Conservation (phyloP, 2,329 filamentous ascomycete genomes). For the Trichoderma endophyticum region DNA sequence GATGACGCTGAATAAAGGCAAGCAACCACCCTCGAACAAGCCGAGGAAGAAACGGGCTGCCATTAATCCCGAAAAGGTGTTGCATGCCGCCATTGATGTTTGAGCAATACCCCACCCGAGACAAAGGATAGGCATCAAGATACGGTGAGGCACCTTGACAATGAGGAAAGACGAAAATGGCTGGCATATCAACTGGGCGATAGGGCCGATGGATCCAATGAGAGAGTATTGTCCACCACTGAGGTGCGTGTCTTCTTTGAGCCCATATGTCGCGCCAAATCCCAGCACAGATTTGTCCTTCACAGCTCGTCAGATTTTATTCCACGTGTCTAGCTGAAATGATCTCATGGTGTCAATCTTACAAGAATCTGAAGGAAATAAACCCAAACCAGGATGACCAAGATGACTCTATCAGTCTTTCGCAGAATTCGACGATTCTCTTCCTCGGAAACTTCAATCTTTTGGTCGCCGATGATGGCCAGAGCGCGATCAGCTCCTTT, state of each 20-base stretch:
- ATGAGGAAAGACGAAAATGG: conserved; percentile 59
- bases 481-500: conserved; percentile 5
- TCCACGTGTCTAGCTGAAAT: neutral
- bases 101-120: conserved; percentile 45
- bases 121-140: conserved; percentile 52
- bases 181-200: conserved; percentile 60
- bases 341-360: neutral
- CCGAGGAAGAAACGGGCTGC: conserved; percentile 48
- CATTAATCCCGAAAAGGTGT: conserved; percentile 47
- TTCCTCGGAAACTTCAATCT: conserved; percentile 21
- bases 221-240: conserved; percentile 55
- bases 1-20: conserved; percentile 46
- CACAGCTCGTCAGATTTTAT: neutral
- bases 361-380: conserved; percentile 55
- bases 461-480: conserved; percentile 8
- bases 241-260: conserved; percentile 48
- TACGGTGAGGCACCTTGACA: conserved; percentile 57
- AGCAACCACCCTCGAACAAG: conserved; percentile 51
- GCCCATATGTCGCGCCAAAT: conserved; percentile 55
- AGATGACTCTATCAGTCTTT: conserved; percentile 60
- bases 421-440: conserved; percentile 46
- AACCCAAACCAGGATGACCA: conserved; percentile 54
- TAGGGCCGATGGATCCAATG: conserved; percentile 54
- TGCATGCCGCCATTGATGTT: conserved; percentile 45
- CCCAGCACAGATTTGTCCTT: conserved; percentile 56